Percentiles rank a stretch among this genome's conserved stretches.
Evolutionary conservation across 495 filamentous ascomycete species (phyloP).

Genomic region (Xylaria palmicola): DNA sequence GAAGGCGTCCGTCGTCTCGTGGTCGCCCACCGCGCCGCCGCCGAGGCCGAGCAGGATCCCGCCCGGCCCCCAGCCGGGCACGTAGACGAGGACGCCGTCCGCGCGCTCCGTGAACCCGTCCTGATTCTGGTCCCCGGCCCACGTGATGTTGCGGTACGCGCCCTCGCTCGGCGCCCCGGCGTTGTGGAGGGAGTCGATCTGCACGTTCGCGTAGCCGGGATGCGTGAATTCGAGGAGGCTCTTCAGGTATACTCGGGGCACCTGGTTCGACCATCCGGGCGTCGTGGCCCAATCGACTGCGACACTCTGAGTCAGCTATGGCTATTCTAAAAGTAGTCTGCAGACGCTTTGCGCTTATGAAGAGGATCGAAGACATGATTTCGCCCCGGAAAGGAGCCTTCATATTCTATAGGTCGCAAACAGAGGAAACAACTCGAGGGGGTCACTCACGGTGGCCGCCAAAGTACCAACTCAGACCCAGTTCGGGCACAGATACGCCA

Average conservation of each 20-base stretch:
- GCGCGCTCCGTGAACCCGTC: slow-evolving; percentile 67
- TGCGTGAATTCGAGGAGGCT: slow-evolving; percentile 73
- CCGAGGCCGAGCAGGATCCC: slow-evolving; percentile 70
- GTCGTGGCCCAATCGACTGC: slow-evolving; percentile 68
- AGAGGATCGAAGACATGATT: no score
- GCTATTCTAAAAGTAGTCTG: no score
- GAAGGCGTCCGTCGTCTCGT: slow-evolving; percentile 54
- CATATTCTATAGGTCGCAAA: no score
- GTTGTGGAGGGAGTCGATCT: slow-evolving; percentile 48
- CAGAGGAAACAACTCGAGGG: no score
- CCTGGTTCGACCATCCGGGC: slow-evolving; percentile 62
- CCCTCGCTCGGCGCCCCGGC: slow-evolving; percentile 55
- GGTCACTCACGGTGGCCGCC: slow-evolving; percentile 73
- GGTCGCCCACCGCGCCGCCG: slow-evolving; percentile 49
- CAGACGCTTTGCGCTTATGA: no score
- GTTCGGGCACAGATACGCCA: slow-evolving; percentile 62
- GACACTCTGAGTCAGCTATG: no score
- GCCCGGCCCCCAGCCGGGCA: slow-evolving; percentile 68
- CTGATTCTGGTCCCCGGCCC: slow-evolving; percentile 62
- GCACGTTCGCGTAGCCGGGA: slow-evolving; percentile 61
- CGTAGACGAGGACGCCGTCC: slow-evolving; percentile 67
- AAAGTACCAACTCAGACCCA: slow-evolving; percentile 73
- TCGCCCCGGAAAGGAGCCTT: no score
- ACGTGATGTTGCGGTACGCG: slow-evolving; percentile 67
- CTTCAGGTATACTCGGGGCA: slow-evolving; percentile 65